Percentiles rank a stretch among this genome's conserved stretches.
Evolutionary conservation across 75 land plant genomes (phyloP).

Genomic region (Pinus tabuliformis): DNA sequence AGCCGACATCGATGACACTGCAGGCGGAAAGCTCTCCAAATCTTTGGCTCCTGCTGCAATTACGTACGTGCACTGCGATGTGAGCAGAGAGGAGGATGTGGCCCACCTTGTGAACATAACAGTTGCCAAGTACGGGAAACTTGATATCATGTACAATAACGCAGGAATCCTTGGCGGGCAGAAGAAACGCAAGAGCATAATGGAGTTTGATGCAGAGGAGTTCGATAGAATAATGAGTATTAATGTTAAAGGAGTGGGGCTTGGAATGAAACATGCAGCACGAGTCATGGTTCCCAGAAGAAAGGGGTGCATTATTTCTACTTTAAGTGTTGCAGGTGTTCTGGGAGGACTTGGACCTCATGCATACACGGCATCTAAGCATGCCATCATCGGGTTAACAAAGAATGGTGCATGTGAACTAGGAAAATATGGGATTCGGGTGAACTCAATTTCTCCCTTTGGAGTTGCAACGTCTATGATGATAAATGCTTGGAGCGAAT

Average conservation of each 20-base stretch:
- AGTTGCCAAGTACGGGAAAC: conserved; percentile 31
- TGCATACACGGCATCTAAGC: no score
- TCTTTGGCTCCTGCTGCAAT: conserved; percentile 28
- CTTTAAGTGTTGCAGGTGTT: conserved; percentile 6
- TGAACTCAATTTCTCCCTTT: no score
- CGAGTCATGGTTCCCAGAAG: conserved; percentile 34
- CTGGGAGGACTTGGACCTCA: no score
- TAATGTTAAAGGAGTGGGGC: conserved; percentile 34
- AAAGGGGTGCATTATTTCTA: conserved; percentile 41
- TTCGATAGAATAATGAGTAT: conserved; percentile 29
- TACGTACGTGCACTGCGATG: conserved; percentile 75
- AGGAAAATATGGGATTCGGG: no score
- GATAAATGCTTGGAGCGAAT: not conserved
- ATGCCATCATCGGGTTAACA: no score
- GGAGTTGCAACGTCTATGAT: not conserved
- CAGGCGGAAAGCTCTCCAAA: conserved; percentile 15
- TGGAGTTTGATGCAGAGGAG: conserved; percentile 16
- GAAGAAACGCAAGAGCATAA: not conserved
- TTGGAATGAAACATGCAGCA: conserved; percentile 50
- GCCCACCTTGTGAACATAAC: conserved; percentile 29
- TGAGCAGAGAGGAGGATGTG: conserved; percentile 52
- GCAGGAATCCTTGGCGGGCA: conserved; percentile 43
- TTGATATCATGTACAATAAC: conserved; percentile 74
- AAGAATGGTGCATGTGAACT: no score
- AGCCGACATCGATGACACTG: conserved; percentile 57